Conservation (phyloP, 2,329 filamentous ascomycete genomes). For the Nothophoma quercina region DNA sequence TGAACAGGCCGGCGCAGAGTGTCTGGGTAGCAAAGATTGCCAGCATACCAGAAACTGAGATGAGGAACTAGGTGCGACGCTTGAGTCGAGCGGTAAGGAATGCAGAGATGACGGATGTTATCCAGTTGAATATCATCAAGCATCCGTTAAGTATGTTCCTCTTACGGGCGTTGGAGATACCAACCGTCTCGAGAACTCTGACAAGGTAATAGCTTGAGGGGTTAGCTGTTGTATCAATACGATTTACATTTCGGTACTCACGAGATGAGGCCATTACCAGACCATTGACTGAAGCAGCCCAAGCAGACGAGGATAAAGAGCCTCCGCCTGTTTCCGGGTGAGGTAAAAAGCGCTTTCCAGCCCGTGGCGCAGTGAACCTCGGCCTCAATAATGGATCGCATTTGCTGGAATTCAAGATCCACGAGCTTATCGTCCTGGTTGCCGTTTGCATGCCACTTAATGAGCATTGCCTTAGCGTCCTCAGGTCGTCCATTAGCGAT, state of each 20-base stretch:
- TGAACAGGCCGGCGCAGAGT: slow-evolving; percentile 44
- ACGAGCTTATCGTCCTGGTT: not conserved
- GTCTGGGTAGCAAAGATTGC: slow-evolving; percentile 53
- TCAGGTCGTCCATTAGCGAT: not conserved
- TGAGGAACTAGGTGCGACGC: slow-evolving; percentile 53
- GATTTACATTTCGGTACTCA: no score
- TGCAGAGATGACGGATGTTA: slow-evolving; percentile 45
- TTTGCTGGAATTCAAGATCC: not conserved
- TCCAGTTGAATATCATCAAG: slow-evolving; percentile 52
- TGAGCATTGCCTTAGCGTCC: not conserved
- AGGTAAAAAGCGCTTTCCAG: slow-evolving; percentile 34
- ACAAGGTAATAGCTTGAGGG: slow-evolving; percentile 50
- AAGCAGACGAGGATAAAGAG: slow-evolving; percentile 49
- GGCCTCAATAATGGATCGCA: no score
- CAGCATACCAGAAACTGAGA: slow-evolving; percentile 54
- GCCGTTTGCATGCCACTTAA: not conserved
- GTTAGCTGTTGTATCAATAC: no score
- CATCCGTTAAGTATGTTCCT: slow-evolving; percentile 49
- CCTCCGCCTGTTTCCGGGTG: slow-evolving; percentile 46
- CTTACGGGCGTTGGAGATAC: slow-evolving; percentile 42
- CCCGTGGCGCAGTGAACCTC: no score
- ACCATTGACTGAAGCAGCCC: slow-evolving; percentile 49
- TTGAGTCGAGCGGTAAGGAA: slow-evolving; percentile 53
- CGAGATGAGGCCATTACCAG: slow-evolving; percentile 50
- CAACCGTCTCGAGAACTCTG: slow-evolving; percentile 47